Evolutionary conservation across 768 basidiomycete genomes (phyloP), one percentile per base, ranked within the genome.

Genomic region (Suillus hirtellus): DNA sequence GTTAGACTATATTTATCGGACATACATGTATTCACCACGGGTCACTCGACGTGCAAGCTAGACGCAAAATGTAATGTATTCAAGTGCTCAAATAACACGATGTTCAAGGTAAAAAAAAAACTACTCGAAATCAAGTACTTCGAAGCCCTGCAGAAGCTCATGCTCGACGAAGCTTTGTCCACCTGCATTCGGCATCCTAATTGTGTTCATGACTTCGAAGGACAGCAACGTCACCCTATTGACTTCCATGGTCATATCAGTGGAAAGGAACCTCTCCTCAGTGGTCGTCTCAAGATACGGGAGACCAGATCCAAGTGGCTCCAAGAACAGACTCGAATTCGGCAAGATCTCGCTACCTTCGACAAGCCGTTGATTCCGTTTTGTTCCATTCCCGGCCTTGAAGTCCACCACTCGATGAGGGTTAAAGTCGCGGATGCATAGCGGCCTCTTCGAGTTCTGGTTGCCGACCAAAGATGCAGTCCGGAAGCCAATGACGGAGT

Each of bases 401-500:
- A 38, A 56, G 55, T 24, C 15, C 34, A 9, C 10, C 37, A 24
- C 37, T 38, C 55, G 55, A 24, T 56, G 37, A 40, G 37, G 55
- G 9, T 56, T 56, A 37, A 56, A 38, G 55, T 56, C 55, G 8
- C 37, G 37, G 37, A 56, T 56, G 21, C 37, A 56, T 24, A 40
- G 15, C 8, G 21, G 21, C 17, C 54, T 14, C 14, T 38, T 7
- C 54, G 7, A 4, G 7, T 21, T 14, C 54, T 14, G 7, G 3
- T 24, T n/a, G 15, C 37, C 21, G 3, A 37, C 9, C 21, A 56
- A 4, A 21, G 21, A 21, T 24, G 7, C 37, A 56, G 14, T 24
- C 2, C 37, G 37, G 37, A 56, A 40, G 21, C 21, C 37, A 17
- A 24, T n/a, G 55, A 9, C 2, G 37, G n/a, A 4, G 21, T 38